Evolutionary conservation across 768 basidiomycete species (phyloP), one percentile per base, ranked within the genome.

Genomic region (Lactarius sanguifluus): DNA sequence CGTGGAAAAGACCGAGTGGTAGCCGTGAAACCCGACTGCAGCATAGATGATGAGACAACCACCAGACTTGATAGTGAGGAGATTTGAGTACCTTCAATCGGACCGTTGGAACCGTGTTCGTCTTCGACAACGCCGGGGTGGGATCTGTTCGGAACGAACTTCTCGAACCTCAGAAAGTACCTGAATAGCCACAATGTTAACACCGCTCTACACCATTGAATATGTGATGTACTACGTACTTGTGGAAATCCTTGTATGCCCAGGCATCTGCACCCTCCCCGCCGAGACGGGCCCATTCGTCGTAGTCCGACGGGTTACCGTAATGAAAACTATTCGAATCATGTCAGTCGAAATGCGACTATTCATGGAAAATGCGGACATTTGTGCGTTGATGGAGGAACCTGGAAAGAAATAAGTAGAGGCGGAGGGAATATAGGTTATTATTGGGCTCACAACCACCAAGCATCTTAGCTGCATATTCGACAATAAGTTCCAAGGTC

Each of bases 151-250:
- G 84, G 83, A 50, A 76, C 76, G 69, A 81, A 89, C 20, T 76
- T 80, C 73, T 91, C 89, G 54, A 90, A 89, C 73, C 88, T 91
- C 41, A 73, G 79, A 71, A 91, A 86, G 70, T 89, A 91, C n/a
- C 88, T 90, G 59, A 5, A 40, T 18, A 13, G 43, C 36, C 36
- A 52, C 20, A n/a, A 41, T 65, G 34, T 67, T 36, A 68, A 34
- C 2, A 36, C n/a, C 3, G 41, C 40, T 23, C 16, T 13, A 47
- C n/a, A 36, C 8, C 56, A 20, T 25, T 34, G 25, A 10, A 40
- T 13, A 43, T 4, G 25, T 20, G 28, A 6, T 25, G 43, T n/a
- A 7, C 12, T 28, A 63, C 77, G 45, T 68, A 85, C 89, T 75
- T 72, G 64, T 79, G 76, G 68, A 90, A 79, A 41, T 83, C 80